A percentile compares a stretch with the other conserved stretches of the same genome.
These are phyloP conservation scores for Mucor sp. DNA, from an alignment of 371 early-diverging fungal genomes.

Conservation along the genomic window DNA sequence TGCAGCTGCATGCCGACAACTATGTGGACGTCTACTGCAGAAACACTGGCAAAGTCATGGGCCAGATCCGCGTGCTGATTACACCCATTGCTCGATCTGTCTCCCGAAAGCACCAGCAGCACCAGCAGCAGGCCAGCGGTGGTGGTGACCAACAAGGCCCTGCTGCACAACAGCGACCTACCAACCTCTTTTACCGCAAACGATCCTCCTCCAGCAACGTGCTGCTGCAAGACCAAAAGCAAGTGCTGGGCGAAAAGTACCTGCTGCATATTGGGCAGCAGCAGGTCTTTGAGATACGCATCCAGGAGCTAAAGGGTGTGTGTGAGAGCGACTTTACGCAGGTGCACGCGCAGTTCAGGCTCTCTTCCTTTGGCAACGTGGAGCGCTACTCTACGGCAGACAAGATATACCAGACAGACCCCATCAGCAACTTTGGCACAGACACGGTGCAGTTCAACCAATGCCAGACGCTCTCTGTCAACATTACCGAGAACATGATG, in stretches of 20 bases:
- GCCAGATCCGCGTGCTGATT: constrained; percentile 47
- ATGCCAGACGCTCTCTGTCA: constrained; percentile 59
- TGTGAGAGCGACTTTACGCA: constrained; percentile 65
- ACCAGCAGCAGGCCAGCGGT: background rate
- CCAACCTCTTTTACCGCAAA: constrained; percentile 1
- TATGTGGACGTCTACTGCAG: constrained; percentile 62
- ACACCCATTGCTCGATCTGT: constrained; percentile 45
- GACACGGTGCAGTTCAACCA: constrained; percentile 60
- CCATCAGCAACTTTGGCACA: constrained; percentile 53
- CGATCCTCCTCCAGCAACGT: constrained; percentile 1
- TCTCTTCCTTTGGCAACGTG: constrained; percentile 59
- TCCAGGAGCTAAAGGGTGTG: constrained; percentile 66
- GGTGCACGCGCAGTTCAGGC: constrained; percentile 77
- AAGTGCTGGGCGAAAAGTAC: constrained; percentile 20
- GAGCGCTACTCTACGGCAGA: constrained; percentile 44
- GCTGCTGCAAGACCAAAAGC: background rate
- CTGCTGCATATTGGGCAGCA: constrained; percentile 49
- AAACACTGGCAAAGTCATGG: constrained; percentile 54
- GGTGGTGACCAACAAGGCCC: background rate
- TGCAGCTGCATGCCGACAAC: constrained; percentile 56
- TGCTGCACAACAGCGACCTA: no score
- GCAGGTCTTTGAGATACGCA: constrained; percentile 70
- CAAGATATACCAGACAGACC: constrained; percentile 69
- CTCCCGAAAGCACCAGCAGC: constrained; percentile 15
- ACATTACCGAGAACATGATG: constrained; percentile 47